Percentiles rank a stretch among this genome's conserved stretches.
phyloP scores from a whole-genome alignment of 2,329 filamentous ascomycete genomes.

The Coniochaeta sp. region DNA sequence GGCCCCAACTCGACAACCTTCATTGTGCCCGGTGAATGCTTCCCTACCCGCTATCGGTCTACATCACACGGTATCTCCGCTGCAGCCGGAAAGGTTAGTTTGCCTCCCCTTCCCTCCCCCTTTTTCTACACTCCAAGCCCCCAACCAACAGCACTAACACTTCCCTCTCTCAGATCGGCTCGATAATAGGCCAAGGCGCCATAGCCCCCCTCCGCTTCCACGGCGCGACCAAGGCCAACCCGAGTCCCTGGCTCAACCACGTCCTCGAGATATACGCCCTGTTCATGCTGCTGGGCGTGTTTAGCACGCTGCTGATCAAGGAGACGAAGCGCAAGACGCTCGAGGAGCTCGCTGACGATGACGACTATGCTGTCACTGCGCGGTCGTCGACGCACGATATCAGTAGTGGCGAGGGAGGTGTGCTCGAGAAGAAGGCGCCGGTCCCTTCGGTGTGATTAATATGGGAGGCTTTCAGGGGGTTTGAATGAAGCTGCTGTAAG shows the following conservation, averaged over 20 bases:
- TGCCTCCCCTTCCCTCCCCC: not conserved
- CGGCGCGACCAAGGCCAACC: constrained; percentile 31
- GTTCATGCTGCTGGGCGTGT: constrained; percentile 68
- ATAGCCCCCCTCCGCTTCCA: constrained; percentile 46
- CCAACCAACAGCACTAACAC: constrained; percentile 30
- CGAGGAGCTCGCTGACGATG: constrained; percentile 45
- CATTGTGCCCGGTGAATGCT: constrained; percentile 49
- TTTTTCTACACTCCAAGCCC: not conserved
- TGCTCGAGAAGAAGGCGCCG: not conserved
- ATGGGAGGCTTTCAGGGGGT: too few relatives aligned
- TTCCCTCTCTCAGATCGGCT: constrained; percentile 33
- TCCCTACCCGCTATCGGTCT: constrained; percentile 49
- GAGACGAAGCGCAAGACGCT: constrained; percentile 71
- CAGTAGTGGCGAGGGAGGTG: not conserved
- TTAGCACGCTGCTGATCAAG: constrained; percentile 63
- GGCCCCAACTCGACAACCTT: constrained; percentile 52
- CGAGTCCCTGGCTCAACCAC: constrained; percentile 65
- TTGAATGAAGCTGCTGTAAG: too few relatives aligned
- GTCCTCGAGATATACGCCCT: constrained; percentile 68
- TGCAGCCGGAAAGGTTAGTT: constrained; percentile 20
- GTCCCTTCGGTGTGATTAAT: not conserved
- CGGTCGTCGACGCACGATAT: not conserved
- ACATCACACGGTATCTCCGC: constrained; percentile 52
- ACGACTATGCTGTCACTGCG: constrained; percentile 6
- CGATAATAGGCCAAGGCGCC: constrained; percentile 50